A percentile compares a stretch with the other conserved stretches of the same genome.
Conservation (phyloP, 2,329 filamentous ascomycete species). For the Capronia americana region DNA sequence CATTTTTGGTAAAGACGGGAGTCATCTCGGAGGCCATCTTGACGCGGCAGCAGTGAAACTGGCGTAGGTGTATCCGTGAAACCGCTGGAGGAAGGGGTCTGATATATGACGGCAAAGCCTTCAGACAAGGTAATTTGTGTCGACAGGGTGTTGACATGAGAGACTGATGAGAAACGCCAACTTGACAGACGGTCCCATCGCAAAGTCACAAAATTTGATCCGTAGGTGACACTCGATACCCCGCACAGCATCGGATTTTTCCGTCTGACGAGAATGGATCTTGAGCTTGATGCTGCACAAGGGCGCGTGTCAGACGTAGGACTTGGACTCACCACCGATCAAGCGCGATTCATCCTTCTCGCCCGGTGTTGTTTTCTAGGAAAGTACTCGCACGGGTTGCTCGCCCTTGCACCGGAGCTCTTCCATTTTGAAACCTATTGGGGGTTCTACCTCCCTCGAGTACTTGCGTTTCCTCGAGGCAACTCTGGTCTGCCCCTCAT, state of each 20-base stretch:
- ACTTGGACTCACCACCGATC: background rate
- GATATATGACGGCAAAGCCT: background rate
- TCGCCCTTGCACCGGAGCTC: too few species aligned
- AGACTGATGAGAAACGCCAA: background rate
- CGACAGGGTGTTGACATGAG: slow-evolving; percentile 11
- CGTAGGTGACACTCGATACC: background rate
- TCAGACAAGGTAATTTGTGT: background rate
- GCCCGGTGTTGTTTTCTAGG: background rate
- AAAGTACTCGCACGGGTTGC: background rate
- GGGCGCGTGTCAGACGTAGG: background rate
- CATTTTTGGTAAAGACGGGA: slow-evolving; percentile 50
- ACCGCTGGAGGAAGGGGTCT: background rate
- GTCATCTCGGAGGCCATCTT: slow-evolving; percentile 42
- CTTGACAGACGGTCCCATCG: background rate
- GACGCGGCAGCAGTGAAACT: slow-evolving; percentile 22
- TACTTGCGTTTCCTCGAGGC: background rate
- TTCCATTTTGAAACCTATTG: background rate
- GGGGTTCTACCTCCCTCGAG: background rate
- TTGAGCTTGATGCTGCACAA: background rate
- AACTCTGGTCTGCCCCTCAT: background rate
- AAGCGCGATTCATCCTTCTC: background rate
- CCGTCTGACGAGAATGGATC: background rate
- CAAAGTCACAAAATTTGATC: background rate
- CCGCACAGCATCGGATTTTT: background rate
- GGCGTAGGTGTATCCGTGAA: slow-evolving; percentile 10